phyloP scores from a whole-genome alignment of 441 rosid genomes.

The Brassica hybrid region DNA sequence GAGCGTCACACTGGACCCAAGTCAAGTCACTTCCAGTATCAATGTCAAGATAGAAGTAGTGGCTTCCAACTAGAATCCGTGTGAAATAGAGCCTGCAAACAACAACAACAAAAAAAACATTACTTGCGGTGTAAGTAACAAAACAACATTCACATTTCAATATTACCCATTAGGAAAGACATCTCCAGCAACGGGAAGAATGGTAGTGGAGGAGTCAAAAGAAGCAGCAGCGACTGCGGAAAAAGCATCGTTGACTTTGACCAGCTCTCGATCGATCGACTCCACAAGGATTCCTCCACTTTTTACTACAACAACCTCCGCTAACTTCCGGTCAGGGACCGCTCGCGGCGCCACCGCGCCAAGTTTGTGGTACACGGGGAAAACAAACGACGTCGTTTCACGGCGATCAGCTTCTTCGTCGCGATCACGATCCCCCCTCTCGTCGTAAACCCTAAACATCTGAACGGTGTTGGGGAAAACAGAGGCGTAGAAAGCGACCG shows the following conservation, averaged over 20 bases:
- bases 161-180: slow-evolving; percentile 86
- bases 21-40: slow-evolving; percentile 97
- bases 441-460: slow-evolving; percentile 49
- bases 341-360: slow-evolving; percentile 37
- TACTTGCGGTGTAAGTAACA: slow-evolving; percentile 36
- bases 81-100: slow-evolving; percentile 70
- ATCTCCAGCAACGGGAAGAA: slow-evolving; percentile 77
- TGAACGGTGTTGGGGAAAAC: slow-evolving; percentile 49
- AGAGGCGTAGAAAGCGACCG: slow-evolving; percentile 52
- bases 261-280: slow-evolving; percentile 37
- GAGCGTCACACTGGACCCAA: slow-evolving; percentile 98
- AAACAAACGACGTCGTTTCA: slow-evolving; percentile 56
- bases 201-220: slow-evolving; percentile 51
- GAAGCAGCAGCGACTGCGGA: slow-evolving; percentile 46
- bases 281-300: slow-evolving; percentile 47
- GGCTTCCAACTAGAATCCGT: slow-evolving; percentile 66
- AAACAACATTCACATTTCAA: background rate
- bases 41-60: slow-evolving; percentile 66
- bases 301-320: slow-evolving; percentile 50
- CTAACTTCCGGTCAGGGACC: slow-evolving; percentile 46
- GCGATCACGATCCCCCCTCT: slow-evolving; percentile 31
- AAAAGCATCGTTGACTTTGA: slow-evolving; percentile 43
- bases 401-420: slow-evolving; percentile 35
- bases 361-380: slow-evolving; percentile 75
- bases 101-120: background rate